Evolutionary conservation across 225 moss, liverwort and hornwort genomes (phyloP), one percentile per base, ranked within the genome.

Genomic region (Rhytidiadelphus loreus): DNA sequence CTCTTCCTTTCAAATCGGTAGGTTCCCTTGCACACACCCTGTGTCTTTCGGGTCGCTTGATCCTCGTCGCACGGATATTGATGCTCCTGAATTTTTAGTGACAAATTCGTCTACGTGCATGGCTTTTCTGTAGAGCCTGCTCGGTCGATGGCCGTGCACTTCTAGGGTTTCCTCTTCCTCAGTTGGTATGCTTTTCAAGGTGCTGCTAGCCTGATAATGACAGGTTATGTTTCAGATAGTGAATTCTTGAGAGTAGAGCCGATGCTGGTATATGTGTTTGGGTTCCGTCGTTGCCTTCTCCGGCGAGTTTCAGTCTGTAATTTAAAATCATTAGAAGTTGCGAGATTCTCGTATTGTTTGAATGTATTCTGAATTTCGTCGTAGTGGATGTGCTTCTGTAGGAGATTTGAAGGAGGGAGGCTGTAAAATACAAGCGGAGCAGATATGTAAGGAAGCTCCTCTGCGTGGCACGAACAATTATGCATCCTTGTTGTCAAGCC

Each of bases 381-480:
- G 16, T 84, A 60, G 30, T 74, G 65, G 52, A 80, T 85, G 81
- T 65, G 50, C 44, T 65, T 56, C 75, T 82, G 71, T 68, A 91
- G 92, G 92, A 74, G 94, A 94, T 81, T 88, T 86, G 75, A 94
- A 90, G 92, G 94, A 94, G 61, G 94, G 90, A 82, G 86, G 81
- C 58, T 91, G 69, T 89, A 93, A 93, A 92, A 84, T 83, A 82
- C 94, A 94, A 92, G 94, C 94, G 76, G 91, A 93, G 89, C 94
- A 93, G 88, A 93, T 94, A 77, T 82, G 90, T 80, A 93, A 89
- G 86, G 93, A 94, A 86, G 93, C 94, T 63, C 93, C 94, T 55
- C 69, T 94, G 85, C 91, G 93, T 69, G 94, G 94, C 77, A 94
- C 94, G 23, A 94, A 94, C 86, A 94, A 94, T 89, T 94, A 94